A percentile compares a stretch with the other conserved stretches of the same genome.
These are phyloP conservation scores for Vitis hybrid DNA, from an alignment of 177 flowering plant species.

Conservation along the genomic window DNA sequence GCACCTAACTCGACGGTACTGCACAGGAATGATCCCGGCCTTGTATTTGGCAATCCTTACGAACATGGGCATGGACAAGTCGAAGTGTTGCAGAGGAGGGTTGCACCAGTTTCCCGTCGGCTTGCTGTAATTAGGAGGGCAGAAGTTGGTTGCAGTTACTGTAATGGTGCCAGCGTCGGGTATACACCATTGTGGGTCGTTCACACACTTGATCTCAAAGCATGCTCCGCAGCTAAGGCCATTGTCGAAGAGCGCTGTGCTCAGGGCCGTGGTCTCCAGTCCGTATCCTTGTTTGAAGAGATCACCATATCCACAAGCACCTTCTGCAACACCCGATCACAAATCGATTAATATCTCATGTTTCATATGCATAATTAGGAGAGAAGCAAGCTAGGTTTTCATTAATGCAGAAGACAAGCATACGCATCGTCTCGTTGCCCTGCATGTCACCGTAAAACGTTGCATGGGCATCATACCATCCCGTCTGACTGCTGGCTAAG, in stretches of 20 bases:
- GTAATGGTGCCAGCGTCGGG: slow-evolving; percentile 21
- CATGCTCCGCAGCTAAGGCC: slow-evolving; percentile 41
- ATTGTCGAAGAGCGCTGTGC: slow-evolving; percentile 38
- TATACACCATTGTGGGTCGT: slow-evolving; percentile 33
- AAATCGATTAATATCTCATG: too few species aligned
- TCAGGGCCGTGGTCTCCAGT: slow-evolving; percentile 35
- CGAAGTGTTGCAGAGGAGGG: slow-evolving; percentile 42
- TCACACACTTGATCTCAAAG: slow-evolving; percentile 34
- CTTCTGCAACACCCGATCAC: slow-evolving; percentile 15
- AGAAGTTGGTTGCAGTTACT: slow-evolving; percentile 40
- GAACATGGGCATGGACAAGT: slow-evolving; percentile 37
- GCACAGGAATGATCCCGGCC: slow-evolving; percentile 36
- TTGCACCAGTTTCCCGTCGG: slow-evolving; percentile 32
- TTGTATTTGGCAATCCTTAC: slow-evolving; percentile 17
- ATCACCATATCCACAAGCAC: slow-evolving; percentile 44
- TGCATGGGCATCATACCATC: slow-evolving; percentile 38
- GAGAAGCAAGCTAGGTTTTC: neutral
- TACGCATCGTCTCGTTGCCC: slow-evolving; percentile 42
- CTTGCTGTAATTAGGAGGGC: slow-evolving; percentile 32
- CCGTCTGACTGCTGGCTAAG: too few species aligned
- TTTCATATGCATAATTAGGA: too few species aligned
- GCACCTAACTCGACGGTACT: slow-evolving; percentile 29
- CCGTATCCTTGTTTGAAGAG: slow-evolving; percentile 35
- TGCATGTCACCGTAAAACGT: slow-evolving; percentile 45
- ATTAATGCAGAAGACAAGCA: slow-evolving; percentile 1